Base-by-base conservation (phyloP, 2,329 filamentous ascomycete genomes). In the Fusarium sp. region DNA sequence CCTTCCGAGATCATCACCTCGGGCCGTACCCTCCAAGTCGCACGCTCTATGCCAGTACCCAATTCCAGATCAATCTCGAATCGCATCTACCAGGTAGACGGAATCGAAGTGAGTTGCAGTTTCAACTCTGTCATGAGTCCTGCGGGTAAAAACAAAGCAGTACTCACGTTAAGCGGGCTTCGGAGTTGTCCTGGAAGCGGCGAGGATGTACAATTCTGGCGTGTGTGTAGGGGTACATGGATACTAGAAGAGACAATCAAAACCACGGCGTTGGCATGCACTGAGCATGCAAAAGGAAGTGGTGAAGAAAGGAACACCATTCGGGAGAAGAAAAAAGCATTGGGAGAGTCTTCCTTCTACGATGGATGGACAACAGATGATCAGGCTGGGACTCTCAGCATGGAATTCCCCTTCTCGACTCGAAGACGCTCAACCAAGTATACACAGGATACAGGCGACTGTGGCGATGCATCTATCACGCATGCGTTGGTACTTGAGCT, bases 401-500 rank as follows among this genome's bases (percentile, higher is more conserved):
- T 96, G 75, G 91, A 93, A 69, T 86, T 96, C 75, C 89, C 93
- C 67, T 96, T 75, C 54, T 58, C 54, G 9, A 61, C 76, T 42
- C 68, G 85, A 19, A 58, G 38, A 15, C 17, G 23, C 1, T 28
- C 42, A 4, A 65, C 72, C 46, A 86, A 89, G 71, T 89, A 90
- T 26, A 85, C 90, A 6, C 96, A 93, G 81, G 92, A 96, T 74
- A 85, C 92, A 70, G 90, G 91, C 64, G 86, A 89, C 51, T 81
- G 85, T 32, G 89, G 90, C 70, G 93, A 93, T 45, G 89, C 93
- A 66, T 89, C 91, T 71, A 88, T 97, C 49, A 88, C 88, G 36
- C 95, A 98, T 82, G 88, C 90, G 72, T 86, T 98, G 42, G 88
- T 97, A 67, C 85, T 98, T 49, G 95, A 98, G 80, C 88, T 98